Evolutionary conservation across 139 green algal species (phyloP).

Genomic region (Klebsormidium nitens): DNA sequence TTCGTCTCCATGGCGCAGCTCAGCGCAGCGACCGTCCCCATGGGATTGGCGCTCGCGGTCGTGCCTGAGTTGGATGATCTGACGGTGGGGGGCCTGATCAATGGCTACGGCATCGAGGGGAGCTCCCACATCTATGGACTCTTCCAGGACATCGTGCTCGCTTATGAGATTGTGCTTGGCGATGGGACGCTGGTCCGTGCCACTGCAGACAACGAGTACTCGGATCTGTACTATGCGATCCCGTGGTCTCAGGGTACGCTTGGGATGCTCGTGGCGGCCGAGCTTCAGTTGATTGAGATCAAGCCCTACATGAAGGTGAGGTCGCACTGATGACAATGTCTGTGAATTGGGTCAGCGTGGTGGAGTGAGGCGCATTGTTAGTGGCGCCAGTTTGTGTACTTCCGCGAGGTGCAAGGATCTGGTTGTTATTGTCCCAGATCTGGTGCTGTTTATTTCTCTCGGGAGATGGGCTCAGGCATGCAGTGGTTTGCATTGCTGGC

Average conservation of each 20-base stretch:
- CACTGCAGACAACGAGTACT: conserved; percentile 15
- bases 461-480: no score
- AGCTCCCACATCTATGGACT: conserved; percentile 33
- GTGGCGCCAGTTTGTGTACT: no score
- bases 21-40: conserved; percentile 3
- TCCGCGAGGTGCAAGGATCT: neutral
- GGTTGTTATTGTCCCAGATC: no score
- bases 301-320: conserved; percentile 13
- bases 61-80: conserved; percentile 37
- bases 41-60: conserved; percentile 16
- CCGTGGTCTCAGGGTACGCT: conserved; percentile 33
- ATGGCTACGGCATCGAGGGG: conserved; percentile 35
- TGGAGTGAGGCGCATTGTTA: no score
- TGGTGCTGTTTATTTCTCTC: no score
- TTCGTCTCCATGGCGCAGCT: conserved; percentile 26
- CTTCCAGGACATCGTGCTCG: conserved; percentile 17
- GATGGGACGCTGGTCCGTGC: conserved; percentile 17
- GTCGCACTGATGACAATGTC: no score
- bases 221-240: conserved; percentile 29
- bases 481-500: no score
- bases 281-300: conserved; percentile 20
- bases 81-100: conserved; percentile 31
- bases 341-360: no score
- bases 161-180: conserved; percentile 19
- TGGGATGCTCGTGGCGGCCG: conserved; percentile 12